phyloP scores from a whole-genome alignment of 1,284 basidiomycete species.

The Tylopilus sp. region DNA sequence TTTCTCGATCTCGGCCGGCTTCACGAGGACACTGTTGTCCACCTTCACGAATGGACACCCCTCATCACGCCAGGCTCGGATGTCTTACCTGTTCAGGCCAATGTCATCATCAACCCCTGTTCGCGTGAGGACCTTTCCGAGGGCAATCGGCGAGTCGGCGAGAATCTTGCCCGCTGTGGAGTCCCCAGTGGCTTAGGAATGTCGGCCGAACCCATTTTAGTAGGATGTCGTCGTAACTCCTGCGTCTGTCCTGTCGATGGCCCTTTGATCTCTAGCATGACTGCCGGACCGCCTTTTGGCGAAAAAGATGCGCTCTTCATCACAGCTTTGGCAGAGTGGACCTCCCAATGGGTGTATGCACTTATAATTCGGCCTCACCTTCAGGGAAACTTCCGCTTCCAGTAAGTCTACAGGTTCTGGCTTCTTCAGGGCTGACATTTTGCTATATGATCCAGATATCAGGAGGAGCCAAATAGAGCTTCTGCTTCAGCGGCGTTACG shows the following conservation, averaged over 20 bases:
- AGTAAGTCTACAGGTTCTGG: conserved; percentile 18
- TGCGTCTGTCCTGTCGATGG: neutral
- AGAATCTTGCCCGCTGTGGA: conserved; percentile 29
- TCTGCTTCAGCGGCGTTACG: conserved; percentile 14
- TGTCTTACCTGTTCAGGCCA: neutral
- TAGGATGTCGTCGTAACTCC: neutral
- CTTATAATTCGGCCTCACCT: conserved; percentile 28
- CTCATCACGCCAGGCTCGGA: conserved; percentile 1
- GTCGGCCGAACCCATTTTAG: neutral
- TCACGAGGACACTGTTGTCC: neutral
- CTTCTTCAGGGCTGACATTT: conserved; percentile 1
- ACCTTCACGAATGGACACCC: conserved; percentile 1
- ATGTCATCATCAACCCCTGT: neutral
- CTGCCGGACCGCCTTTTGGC: neutral
- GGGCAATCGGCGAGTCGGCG: conserved; percentile 21
- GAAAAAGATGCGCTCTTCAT: conserved; percentile 11
- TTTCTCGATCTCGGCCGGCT: neutral
- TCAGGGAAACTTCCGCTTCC: conserved; percentile 20
- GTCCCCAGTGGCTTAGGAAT: conserved; percentile 13
- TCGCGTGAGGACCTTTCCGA: conserved; percentile 14
- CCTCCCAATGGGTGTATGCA: conserved; percentile 29
- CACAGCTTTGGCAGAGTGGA: conserved; percentile 27
- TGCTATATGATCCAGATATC: conserved; percentile 19
- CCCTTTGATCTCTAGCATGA: neutral
- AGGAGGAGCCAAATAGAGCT: conserved; percentile 2